phyloP scores from a whole-genome alignment of 768 basidiomycete genomes.

The Lentinus brumalis region DNA sequence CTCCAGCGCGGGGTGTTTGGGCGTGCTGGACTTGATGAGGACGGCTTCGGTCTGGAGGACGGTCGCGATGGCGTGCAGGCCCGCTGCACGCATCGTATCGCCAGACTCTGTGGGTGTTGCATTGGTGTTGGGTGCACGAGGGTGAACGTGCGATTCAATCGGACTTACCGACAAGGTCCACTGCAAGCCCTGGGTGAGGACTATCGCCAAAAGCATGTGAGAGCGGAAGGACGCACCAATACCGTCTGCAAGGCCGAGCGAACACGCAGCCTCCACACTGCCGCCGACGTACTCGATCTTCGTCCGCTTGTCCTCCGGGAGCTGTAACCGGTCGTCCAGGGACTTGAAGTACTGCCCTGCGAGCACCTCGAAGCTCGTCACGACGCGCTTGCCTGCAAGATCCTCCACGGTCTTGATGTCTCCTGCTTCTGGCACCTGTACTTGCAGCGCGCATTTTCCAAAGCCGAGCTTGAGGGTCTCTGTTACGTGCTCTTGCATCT shows the following conservation, averaged over 20 bases:
- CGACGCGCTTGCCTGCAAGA: conserved; percentile 89
- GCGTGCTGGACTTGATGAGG: conserved; percentile 77
- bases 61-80: conserved; percentile 90
- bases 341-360: conserved; percentile 74
- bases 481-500: conserved; percentile 76
- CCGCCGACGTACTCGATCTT: conserved; percentile 95
- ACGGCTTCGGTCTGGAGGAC: conserved; percentile 88
- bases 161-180: conserved; percentile 89
- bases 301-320: conserved; percentile 63
- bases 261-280: conserved; percentile 97
- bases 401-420: conserved; percentile 71
- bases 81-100: conserved; percentile 99
- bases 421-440: conserved; percentile 86
- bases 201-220: not conserved
- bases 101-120: conserved; percentile 73
- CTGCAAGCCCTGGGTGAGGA: conserved; percentile 40
- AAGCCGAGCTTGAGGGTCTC: conserved; percentile 87
- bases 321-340: conserved; percentile 56
- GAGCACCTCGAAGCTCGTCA: conserved; percentile 93
- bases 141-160: not conserved
- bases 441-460: conserved; percentile 86
- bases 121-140: not conserved
- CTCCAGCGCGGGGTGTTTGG: conserved; percentile 62
- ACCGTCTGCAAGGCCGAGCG: conserved; percentile 94
- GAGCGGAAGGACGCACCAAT: conserved; percentile 62